Conservation (phyloP, 2,329 filamentous ascomycete species). For the Cladosporium cucumerinum region DNA sequence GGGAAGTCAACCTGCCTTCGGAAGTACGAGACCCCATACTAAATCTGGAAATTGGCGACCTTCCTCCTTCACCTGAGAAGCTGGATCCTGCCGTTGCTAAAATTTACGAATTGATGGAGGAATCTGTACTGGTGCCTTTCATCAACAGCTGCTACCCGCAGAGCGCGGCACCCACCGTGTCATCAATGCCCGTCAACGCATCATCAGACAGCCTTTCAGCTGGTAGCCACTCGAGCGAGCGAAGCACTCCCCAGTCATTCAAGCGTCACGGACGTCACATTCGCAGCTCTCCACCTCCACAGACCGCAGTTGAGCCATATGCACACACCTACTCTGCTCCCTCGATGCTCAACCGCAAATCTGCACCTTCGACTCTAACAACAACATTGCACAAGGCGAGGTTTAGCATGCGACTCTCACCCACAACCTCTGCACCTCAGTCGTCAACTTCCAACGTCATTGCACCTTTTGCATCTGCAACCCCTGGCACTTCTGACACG, state of each 20-base stretch:
- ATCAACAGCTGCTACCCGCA: slow-evolving; percentile 63
- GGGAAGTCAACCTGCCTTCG: slow-evolving; percentile 87
- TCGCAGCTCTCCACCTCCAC: slow-evolving; percentile 32
- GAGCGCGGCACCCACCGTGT: slow-evolving; percentile 43
- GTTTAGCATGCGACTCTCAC: slow-evolving; percentile 34
- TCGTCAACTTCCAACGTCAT: slow-evolving; percentile 18
- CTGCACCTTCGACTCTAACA: slow-evolving; percentile 33
- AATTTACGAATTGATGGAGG: slow-evolving; percentile 95
- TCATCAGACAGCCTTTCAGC: slow-evolving; percentile 29
- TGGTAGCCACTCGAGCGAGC: slow-evolving; percentile 5
- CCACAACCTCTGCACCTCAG: slow-evolving; percentile 31
- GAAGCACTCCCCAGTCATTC: slow-evolving; percentile 16
- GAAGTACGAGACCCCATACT: slow-evolving; percentile 80
- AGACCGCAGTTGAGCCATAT: slow-evolving; percentile 29
- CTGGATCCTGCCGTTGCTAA: slow-evolving; percentile 81
- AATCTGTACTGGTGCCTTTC: slow-evolving; percentile 90
- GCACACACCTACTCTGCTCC: slow-evolving; percentile 26
- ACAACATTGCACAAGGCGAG: slow-evolving; percentile 32
- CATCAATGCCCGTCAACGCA: slow-evolving; percentile 43
- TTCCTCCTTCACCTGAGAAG: slow-evolving; percentile 69
- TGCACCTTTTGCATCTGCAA: slow-evolving; percentile 17
- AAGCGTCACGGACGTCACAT: slow-evolving; percentile 26
- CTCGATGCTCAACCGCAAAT: slow-evolving; percentile 29
- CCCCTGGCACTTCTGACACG: slow-evolving; percentile 14
- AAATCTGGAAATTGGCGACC: slow-evolving; percentile 52